Evolutionary conservation across 306 rosid genomes (phyloP).

Genomic region (Leucaena leucocephala): DNA sequence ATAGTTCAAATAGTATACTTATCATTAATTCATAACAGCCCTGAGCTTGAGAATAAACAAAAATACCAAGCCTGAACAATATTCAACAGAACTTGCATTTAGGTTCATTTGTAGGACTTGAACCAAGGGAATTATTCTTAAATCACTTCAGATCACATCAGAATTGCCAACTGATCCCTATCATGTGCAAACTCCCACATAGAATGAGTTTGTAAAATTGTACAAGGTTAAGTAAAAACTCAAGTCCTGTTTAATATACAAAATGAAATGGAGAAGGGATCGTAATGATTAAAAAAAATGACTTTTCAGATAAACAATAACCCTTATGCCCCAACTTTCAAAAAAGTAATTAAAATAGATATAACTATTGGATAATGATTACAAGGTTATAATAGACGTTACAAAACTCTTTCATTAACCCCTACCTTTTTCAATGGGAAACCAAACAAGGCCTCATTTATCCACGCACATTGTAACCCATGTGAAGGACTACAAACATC

Average conservation of each 20-base stretch:
- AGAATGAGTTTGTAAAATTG: neutral
- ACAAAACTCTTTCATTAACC: neutral
- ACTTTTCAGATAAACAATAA: neutral
- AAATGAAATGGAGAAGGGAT: neutral
- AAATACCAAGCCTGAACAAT: neutral
- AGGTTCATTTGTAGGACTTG: neutral
- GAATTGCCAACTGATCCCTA: neutral
- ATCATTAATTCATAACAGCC: neutral
- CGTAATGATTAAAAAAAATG: neutral
- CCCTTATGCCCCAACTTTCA: neutral
- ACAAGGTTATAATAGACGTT: neutral
- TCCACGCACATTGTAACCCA: neutral
- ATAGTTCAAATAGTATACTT: neutral
- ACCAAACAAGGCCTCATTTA: neutral
- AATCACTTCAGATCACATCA: too few relatives aligned
- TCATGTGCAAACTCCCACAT: neutral
- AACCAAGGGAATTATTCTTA: neutral
- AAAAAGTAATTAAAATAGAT: neutral
- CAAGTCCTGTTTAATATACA: neutral
- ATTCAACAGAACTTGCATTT: neutral
- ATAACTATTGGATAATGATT: neutral
- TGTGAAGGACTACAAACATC: neutral
- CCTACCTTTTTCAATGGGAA: neutral
- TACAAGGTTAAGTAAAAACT: neutral
- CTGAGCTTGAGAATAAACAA: neutral